Base-by-base conservation (phyloP, 2,329 filamentous ascomycete genomes). In the Hypoxylon sp. region DNA sequence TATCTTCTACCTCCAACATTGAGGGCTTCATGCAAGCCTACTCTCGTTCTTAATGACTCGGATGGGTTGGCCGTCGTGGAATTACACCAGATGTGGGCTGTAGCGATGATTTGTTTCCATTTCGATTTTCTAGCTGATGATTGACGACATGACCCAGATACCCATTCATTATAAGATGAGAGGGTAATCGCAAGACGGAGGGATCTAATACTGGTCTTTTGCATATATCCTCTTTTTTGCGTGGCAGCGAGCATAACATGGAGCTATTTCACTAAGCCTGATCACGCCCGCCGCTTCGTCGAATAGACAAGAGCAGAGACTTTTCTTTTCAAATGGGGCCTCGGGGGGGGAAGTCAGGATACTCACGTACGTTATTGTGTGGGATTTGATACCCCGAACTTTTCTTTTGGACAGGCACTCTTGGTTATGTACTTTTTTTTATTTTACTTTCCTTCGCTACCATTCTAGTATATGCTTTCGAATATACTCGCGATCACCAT, bases 81-180 rank as follows among this genome's bases (percentile, higher is more conserved):
- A 48, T 49, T 44, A 32, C 46, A 55, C 42, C 56, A 55, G 50
- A 48, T 44, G 43, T 21, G 52, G 55, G 48, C 35, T 35, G 15
- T 41, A 58, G 56, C 54, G 54, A 55, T 57, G 43, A 27, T 51
- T 55, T 59, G 19, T 17, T 47, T 64, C n/a, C n/a, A n/a, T 61
- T 60, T 17, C 16, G 2, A 15, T 41, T 54, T 57, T 60, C 51
- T 63, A 62, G 42, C 29, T 68, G 43, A 69, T 61, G 67, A 69
- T 41, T 69, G 29, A 69, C 51, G 66, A 68, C 13, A 62, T 51
- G 56, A 64, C 56, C 54, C 48, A 66, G 60, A 68, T 68, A 68
- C 66, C 67, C 64, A 63, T 65, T 64, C 65, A 68, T 68, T 68
- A 51, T 50, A 61, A 68, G 66, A 68, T 68, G 65, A 56, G 65